Percentiles rank a stretch among this genome's conserved stretches.
Conservation (phyloP, 345 rosid genomes). For the Geranium rotundifolium region DNA sequence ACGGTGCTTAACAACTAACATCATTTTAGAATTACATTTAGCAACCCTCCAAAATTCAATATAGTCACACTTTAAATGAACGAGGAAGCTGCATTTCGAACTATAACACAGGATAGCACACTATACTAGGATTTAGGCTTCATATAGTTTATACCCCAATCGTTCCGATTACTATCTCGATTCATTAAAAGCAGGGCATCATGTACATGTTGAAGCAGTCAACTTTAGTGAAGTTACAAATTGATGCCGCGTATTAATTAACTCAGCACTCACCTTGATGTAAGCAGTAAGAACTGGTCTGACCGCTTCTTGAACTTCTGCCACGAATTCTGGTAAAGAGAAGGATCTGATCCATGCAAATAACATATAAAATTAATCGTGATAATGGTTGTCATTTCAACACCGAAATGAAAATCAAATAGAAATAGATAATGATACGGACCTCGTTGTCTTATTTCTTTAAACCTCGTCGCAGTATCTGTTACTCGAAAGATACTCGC, state of each 20-base stretch:
- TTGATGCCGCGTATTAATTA: not conserved
- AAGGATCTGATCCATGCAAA: slow-evolving; percentile 47
- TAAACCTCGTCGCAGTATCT: slow-evolving; percentile 68
- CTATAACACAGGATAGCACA: no score
- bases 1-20: no score
- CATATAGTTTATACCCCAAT: not conserved
- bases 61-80: no score
- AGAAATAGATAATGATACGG: slow-evolving; percentile 42
- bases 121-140: no score
- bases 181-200: not conserved
- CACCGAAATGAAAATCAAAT: slow-evolving; percentile 1
- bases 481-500: slow-evolving; percentile 79
- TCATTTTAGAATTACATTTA: not conserved
- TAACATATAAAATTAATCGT: not conserved
- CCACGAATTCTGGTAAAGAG: slow-evolving; percentile 77
- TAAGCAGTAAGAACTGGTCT: slow-evolving; percentile 76
- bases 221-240: not conserved
- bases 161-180: not conserved
- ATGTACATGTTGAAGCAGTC: not conserved
- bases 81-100: no score
- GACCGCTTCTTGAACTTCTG: slow-evolving; percentile 80
- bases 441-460: slow-evolving; percentile 78
- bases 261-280: slow-evolving; percentile 40
- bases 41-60: not conserved
- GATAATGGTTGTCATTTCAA: not conserved